phyloP scores from a whole-genome alignment of 2,329 filamentous ascomycete species.

The Fusarium protoensiforme region DNA sequence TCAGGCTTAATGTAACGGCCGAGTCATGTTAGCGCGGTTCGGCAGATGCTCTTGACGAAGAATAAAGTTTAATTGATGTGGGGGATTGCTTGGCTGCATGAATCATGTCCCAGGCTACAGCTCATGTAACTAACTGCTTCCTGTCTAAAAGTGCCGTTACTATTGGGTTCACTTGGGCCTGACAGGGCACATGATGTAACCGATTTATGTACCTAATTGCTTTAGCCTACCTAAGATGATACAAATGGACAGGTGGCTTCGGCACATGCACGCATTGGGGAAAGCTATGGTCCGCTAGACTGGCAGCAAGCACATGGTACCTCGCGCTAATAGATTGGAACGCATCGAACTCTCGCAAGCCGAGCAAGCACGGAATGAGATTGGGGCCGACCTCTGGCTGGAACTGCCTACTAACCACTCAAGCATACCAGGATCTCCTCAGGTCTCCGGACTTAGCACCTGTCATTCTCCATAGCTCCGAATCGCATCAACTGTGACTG shows the following conservation, averaged over 20 bases:
- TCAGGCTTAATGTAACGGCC: not conserved
- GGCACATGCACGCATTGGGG: not conserved
- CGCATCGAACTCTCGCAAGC: too few relatives aligned
- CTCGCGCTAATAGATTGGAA: too few relatives aligned
- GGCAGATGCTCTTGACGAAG: not conserved
- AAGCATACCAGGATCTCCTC: too few relatives aligned
- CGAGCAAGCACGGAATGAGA: too few relatives aligned
- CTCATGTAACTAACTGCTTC: not conserved
- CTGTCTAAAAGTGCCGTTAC: not conserved
- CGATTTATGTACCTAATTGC: not conserved
- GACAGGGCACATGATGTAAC: not conserved
- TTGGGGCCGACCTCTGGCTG: too few relatives aligned
- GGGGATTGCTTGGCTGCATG: not conserved
- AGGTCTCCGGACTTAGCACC: too few relatives aligned
- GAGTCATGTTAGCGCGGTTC: not conserved
- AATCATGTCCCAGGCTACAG: not conserved
- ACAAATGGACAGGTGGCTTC: not conserved
- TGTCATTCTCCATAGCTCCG: too few relatives aligned
- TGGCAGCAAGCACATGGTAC: too few relatives aligned
- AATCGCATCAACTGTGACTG: too few relatives aligned
- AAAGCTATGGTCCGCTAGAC: not conserved
- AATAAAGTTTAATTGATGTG: not conserved
- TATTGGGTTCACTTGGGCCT: not conserved
- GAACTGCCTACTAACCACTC: too few relatives aligned
- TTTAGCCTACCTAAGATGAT: not conserved